Base-by-base conservation (phyloP, 805 yeast genomes). In the Ogataea pilisensis region DNA sequence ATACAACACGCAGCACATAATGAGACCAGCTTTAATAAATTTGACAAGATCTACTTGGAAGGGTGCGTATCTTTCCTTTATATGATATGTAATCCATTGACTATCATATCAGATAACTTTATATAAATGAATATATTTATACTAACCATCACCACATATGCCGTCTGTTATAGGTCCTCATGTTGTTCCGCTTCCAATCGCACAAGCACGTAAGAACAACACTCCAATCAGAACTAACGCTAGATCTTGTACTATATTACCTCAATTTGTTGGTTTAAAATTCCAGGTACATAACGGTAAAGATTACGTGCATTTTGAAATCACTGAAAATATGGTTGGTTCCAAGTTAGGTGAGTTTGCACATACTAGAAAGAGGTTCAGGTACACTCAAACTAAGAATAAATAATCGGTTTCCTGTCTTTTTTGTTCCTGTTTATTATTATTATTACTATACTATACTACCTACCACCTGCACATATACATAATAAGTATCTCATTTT, bases 241-340 rank as follows among this genome's bases (percentile, higher is more conserved):
- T 32, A 78, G 99, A 61, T 70, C 91, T 27, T 93, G 98, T 59
- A 93, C 98, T 16, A 86, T 93, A 40, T 69, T 93, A 37, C 99
- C 99, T 17, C 95, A 88, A 60, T 91, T 93, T 65, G 96, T 93
- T 26, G 99, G 99, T 4, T 70, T 93, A 42, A 84, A 81, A 54
- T 93, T 93, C 64, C 95, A 93, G 64, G 86, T 93, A 27, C 99
- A 93, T 66, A 93, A 93, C 65, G 99, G 99, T 22, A 86, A 84
- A 59, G 95, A 88, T 53, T 93, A 90, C 59, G 95, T 89, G 30
- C 87, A 88, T 38, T 74, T 93, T 39, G 87, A 82, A 50, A 76
- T 93, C 22, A 78, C 84, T 8, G 97, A 93, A 60, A 93, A 93
- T 54, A 93, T 93, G 99, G 96, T 93, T 45, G 99, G 99, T 16